phyloP scores from a whole-genome alignment of 495 filamentous ascomycete genomes.

The Penicillium desertorum region DNA sequence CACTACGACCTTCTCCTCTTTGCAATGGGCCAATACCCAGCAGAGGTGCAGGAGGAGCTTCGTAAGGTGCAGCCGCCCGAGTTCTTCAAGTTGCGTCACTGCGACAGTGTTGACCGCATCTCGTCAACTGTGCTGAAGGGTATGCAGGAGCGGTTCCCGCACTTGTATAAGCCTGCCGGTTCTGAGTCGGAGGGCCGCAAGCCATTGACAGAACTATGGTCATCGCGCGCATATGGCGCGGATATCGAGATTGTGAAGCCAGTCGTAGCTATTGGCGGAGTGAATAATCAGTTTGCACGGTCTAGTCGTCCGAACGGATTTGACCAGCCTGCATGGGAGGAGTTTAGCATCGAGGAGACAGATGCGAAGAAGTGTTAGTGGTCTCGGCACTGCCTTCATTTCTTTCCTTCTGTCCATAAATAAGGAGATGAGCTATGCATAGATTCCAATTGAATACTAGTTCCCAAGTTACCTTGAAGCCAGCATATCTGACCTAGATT shows the following conservation, averaged over 20 bases:
- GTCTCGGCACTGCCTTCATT: neutral
- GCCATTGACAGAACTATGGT: conserved; percentile 43
- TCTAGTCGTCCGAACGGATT: conserved; percentile 45
- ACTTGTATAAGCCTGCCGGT: conserved; percentile 32
- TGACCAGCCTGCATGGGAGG: conserved; percentile 39
- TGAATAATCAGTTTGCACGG: conserved; percentile 42
- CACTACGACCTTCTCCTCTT: conserved; percentile 72
- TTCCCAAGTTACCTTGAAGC: neutral
- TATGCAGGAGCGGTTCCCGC: conserved; percentile 52
- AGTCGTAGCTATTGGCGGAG: conserved; percentile 38
- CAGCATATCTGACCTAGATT: neutral
- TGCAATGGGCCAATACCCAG: conserved; percentile 58
- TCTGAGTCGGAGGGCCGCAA: conserved; percentile 17
- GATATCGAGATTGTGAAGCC: conserved; percentile 45
- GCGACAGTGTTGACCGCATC: conserved; percentile 71
- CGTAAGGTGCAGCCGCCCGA: conserved; percentile 52
- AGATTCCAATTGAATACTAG: neutral
- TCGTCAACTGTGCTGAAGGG: conserved; percentile 62
- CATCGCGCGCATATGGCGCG: conserved; percentile 38
- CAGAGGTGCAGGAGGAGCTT: conserved; percentile 55
- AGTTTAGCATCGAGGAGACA: conserved; percentile 31
- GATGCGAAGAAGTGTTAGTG: conserved; percentile 26
- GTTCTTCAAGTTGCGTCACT: conserved; percentile 66
- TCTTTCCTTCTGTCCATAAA: neutral
- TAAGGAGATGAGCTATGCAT: neutral